Conservation (phyloP, 176 grass and related monocot genomes). For the Chrysopogon serrulatus region DNA sequence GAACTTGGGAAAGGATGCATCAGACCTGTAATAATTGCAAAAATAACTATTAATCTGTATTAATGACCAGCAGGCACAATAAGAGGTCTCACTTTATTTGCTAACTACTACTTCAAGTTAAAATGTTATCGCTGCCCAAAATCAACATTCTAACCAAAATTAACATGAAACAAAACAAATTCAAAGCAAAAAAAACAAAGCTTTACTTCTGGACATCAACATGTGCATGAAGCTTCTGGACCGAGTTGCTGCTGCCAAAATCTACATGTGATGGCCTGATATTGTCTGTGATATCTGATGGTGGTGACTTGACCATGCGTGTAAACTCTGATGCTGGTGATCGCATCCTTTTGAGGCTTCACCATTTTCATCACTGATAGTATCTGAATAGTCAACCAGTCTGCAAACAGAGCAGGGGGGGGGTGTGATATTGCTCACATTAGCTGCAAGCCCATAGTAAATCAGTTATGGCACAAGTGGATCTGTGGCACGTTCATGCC, state of each 20-base stretch:
- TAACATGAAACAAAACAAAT: conserved; percentile 12
- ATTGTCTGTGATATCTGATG: conserved; percentile 27
- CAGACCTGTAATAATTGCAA: conserved; percentile 38
- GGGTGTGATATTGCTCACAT: neutral
- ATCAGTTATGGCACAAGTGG: neutral
- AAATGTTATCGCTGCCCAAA: neutral
- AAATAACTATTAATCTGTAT: neutral
- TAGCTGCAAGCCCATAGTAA: conserved; percentile 3
- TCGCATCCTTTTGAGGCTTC: conserved; percentile 54
- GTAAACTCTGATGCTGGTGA: conserved; percentile 44
- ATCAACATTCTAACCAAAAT: conserved; percentile 23
- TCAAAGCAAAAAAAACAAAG: conserved; percentile 16
- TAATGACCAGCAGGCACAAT: conserved; percentile 1
- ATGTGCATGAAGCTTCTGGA: conserved; percentile 38
- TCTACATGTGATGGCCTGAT: conserved; percentile 13
- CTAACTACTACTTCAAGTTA: neutral
- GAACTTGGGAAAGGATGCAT: conserved; percentile 32
- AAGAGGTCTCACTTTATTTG: neutral
- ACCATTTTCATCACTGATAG: conserved; percentile 42
- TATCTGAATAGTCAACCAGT: conserved; percentile 40
- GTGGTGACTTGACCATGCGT: conserved; percentile 22
- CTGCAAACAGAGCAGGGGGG: conserved; percentile 24
- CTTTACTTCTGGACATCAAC: conserved; percentile 47
- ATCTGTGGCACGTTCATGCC: neutral
- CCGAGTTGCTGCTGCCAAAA: conserved; percentile 24